Evolutionary conservation across 2,329 filamentous ascomycete species (phyloP).

Genomic region (Epichloe aotearoae): DNA sequence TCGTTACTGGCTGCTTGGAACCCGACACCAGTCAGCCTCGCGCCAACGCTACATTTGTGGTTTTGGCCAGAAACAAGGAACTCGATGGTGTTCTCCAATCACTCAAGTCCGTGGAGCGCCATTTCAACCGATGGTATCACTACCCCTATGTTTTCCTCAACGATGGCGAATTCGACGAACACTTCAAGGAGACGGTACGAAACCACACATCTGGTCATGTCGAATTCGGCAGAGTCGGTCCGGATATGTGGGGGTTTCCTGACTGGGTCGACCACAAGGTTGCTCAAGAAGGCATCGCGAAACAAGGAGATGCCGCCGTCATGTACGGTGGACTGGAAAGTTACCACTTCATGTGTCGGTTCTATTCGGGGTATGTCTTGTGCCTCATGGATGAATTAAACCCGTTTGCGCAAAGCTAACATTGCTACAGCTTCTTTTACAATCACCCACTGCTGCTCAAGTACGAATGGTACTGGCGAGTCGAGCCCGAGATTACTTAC

Average conservation of each 20-base stretch:
- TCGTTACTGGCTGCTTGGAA: conserved; percentile 77
- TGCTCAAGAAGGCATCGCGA: conserved; percentile 87
- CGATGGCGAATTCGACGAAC: conserved; percentile 90
- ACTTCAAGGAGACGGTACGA: conserved; percentile 74
- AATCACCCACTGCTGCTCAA: conserved; percentile 90
- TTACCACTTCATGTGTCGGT: conserved; percentile 98
- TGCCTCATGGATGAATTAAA: neutral
- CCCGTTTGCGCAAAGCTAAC: conserved; percentile 10
- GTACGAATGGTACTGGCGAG: conserved; percentile 99
- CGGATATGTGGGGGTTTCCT: conserved; percentile 89
- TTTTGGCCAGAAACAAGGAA: conserved; percentile 92
- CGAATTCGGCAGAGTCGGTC: conserved; percentile 88
- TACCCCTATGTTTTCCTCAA: conserved; percentile 98
- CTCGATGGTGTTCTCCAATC: conserved; percentile 92
- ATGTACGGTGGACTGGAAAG: conserved; percentile 99
- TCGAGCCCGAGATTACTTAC: conserved; percentile 99
- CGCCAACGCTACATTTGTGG: conserved; percentile 91
- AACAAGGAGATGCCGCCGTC: conserved; percentile 92
- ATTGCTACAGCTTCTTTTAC: conserved; percentile 64
- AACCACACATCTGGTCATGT: conserved; percentile 83
- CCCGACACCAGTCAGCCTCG: conserved; percentile 65
- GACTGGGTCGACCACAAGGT: conserved; percentile 93
- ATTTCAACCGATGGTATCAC: conserved; percentile 98
- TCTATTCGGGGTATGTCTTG: conserved; percentile 77
- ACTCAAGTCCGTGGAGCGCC: conserved; percentile 91